Base-by-base conservation (phyloP, 2,329 filamentous ascomycete genomes). In the Colletotrichum sp. region DNA sequence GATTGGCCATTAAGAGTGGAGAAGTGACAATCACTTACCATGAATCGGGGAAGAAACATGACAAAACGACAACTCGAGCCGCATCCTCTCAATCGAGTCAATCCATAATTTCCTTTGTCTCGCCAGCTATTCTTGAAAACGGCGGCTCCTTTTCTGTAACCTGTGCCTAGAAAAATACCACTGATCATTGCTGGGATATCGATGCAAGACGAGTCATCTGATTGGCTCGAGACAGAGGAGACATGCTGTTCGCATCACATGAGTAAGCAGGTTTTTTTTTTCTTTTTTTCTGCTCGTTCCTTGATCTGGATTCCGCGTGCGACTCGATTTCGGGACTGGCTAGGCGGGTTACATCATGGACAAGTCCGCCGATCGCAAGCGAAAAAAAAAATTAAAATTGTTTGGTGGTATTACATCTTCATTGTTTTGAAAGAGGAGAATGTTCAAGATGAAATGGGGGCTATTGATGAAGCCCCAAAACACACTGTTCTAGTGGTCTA, bases 401-500 rank as follows among this genome's bases (percentile, higher is more conserved):
- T 7, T 22, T 62, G 61, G 55, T 75, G 58, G 39, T 75, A 72
- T 66, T 75, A 75, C 39, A 72, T 62, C 39, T 10, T 69, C 36
- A 32, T 75, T 36, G 56, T 66, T 32, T 75, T 58, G 39, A 70
- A 76, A 76, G 74, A 48, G 66, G 71, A 76, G 70, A 73, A 76
- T 76, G 66, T 69, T 73, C 68, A 64, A 73, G 55, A 70, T 74
- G 18, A 73, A 43, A 52, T 36, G 32, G 34, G 61, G 68, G 64
- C 60, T 62, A 62, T 76, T 62, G 16, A 66, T 48, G 13, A 32
- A 64, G 74, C 74, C 74, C 72, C n/a, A 36, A 69, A 74, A 66
- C 64, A 55, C 74, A 72, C 70, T 78, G 66, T 80, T 81, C 79
- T 81, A 81, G 74, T 76, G 70, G 76, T 81, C 79, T 81, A 81